phyloP scores from a whole-genome alignment of 257 asterid species.

The Thymus quinquecostatus region DNA sequence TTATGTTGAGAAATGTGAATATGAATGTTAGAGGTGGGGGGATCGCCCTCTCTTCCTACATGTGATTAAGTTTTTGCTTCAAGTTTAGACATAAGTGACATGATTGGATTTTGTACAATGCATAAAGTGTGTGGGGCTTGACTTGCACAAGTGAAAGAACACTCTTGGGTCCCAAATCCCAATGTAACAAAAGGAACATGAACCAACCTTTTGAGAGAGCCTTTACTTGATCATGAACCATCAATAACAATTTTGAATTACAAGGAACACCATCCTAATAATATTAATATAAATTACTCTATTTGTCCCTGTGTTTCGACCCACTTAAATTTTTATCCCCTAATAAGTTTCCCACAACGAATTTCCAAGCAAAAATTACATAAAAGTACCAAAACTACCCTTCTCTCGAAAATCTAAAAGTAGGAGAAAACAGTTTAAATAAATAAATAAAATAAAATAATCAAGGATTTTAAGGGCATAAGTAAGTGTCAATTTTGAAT shows the following conservation, averaged over 20 bases:
- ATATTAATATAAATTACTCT: too few species aligned
- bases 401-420: too few species aligned
- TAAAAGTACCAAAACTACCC: too few species aligned
- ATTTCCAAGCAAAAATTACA: too few species aligned
- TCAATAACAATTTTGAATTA: slow-evolving; percentile 44
- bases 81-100: slow-evolving; percentile 52
- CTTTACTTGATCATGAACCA: slow-evolving; percentile 21
- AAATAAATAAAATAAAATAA: too few species aligned
- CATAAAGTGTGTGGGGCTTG: slow-evolving; percentile 56
- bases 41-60: slow-evolving; percentile 15
- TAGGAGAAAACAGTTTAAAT: too few species aligned
- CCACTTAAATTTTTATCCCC: too few species aligned
- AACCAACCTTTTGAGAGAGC: slow-evolving; percentile 41
- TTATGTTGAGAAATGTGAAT: too few species aligned
- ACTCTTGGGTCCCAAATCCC: slow-evolving; percentile 39
- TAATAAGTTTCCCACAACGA: too few species aligned
- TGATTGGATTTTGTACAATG: slow-evolving; percentile 44
- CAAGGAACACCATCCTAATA: neutral
- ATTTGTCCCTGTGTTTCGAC: too few species aligned
- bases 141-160: slow-evolving; percentile 65
- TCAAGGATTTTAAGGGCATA: too few species aligned
- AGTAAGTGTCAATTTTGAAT: too few species aligned
- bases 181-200: slow-evolving; percentile 55
- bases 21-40: neutral
- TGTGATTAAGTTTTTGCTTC: slow-evolving; percentile 57